Conservation (phyloP, 495 filamentous ascomycete species). For the Endocarpon pusillum region DNA sequence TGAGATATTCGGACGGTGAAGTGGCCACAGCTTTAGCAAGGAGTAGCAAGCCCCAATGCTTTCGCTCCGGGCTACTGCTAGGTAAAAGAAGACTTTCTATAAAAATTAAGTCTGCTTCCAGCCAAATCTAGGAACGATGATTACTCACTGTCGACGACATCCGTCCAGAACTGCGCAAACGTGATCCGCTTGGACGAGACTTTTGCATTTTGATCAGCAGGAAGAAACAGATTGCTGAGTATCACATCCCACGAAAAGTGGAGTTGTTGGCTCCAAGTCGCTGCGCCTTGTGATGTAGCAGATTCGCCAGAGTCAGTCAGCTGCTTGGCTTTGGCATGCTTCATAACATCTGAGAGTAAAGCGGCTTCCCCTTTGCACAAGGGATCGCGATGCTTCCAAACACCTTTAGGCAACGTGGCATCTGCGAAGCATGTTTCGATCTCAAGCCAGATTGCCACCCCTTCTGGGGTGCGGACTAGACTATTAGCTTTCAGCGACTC, state of each 20-base stretch:
- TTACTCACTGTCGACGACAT: constrained; percentile 65
- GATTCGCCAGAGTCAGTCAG: no score
- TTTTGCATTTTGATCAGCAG: no score
- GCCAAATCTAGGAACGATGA: constrained; percentile 1
- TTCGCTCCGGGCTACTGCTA: constrained; percentile 67
- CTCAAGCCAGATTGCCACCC: constrained; percentile 73
- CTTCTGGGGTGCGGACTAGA: constrained; percentile 62
- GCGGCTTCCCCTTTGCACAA: constrained; percentile 43
- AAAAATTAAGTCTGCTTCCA: constrained; percentile 1
- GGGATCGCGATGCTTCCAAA: constrained; percentile 62
- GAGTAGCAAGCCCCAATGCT: constrained; percentile 78
- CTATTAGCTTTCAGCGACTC: constrained; percentile 42
- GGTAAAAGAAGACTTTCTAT: constrained; percentile 66
- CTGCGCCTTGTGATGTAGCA: constrained; percentile 30
- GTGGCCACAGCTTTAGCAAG: constrained; percentile 52
- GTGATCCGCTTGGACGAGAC: no score
- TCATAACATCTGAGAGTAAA: constrained; percentile 56
- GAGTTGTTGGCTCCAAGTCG: constrained; percentile 59
- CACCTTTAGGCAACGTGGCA: constrained; percentile 42
- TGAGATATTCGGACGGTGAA: constrained; percentile 27
- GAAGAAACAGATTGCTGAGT: no score
- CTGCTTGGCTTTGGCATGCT: constrained; percentile 50
- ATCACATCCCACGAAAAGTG: constrained; percentile 84
- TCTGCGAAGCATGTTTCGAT: constrained; percentile 44
- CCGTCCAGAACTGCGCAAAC: constrained; percentile 74